Percentiles rank a stretch among this genome's conserved stretches.
These are phyloP conservation scores for Selaginella moellendorffii DNA, from an alignment of 75 land plant species.

Conservation along the genomic window DNA sequence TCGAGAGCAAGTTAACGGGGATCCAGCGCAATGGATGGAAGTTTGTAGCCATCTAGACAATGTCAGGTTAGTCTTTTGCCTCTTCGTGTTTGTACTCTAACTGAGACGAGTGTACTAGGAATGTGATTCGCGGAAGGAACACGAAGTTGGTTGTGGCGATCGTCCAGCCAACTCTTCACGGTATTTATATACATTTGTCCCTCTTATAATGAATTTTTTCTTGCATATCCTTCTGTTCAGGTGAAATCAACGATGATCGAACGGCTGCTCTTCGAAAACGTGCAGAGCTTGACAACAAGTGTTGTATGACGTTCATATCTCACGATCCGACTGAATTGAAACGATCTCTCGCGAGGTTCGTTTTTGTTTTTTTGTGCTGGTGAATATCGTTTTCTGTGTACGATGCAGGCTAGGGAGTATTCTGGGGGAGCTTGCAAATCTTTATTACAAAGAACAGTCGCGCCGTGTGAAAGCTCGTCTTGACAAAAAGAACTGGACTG, in stretches of 20 bases:
- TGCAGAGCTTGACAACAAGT: slow-evolving; percentile 76
- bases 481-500: slow-evolving; percentile 53
- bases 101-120: slow-evolving; percentile 24
- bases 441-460: slow-evolving; percentile 80
- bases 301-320: slow-evolving; percentile 33
- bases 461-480: slow-evolving; percentile 57
- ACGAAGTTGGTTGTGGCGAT: slow-evolving; percentile 61
- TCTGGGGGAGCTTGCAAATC: slow-evolving; percentile 52
- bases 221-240: slow-evolving; percentile 15
- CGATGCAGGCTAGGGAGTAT: slow-evolving; percentile 47
- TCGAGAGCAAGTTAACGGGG: slow-evolving; percentile 52
- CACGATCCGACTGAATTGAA: slow-evolving; percentile 44
- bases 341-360: slow-evolving; percentile 63
- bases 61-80: slow-evolving; percentile 43
- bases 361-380: not conserved
- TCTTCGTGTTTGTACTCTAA: not conserved
- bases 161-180: slow-evolving; percentile 34
- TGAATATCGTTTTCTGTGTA: not conserved
- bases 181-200: not conserved
- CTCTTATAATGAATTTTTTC: no score
- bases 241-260: slow-evolving; percentile 80
- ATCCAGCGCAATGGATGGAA: slow-evolving; percentile 91
- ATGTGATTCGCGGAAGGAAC: slow-evolving; percentile 56
- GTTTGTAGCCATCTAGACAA: slow-evolving; percentile 76
- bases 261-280: slow-evolving; percentile 70